Evolutionary conservation across 2,329 filamentous ascomycete species (phyloP), one percentile per base, ranked within the genome.

Genomic region (Ascochyta koolunga): DNA sequence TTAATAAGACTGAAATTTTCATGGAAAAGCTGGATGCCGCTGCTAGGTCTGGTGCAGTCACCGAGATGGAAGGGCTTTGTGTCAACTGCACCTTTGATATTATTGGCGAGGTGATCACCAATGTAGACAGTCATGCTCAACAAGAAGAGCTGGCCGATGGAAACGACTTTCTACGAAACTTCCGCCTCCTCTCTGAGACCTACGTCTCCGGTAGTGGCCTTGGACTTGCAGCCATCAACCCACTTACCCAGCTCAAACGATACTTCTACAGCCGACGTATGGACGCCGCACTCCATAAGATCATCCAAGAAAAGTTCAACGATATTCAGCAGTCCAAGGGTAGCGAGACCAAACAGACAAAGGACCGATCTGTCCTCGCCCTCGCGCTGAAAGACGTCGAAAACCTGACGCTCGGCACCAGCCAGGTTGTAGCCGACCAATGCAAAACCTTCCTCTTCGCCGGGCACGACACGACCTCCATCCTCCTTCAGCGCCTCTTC

Each of bases 361-460:
- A 63, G 32, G 68, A 71, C 41, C 66, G 68, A 22, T 72, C 68
- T 4, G 67, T 72, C 1, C 62, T 73, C 22, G 69, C 75, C 44
- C 58, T 79, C 61, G 62, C 66, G 11, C 55, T 72, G 13, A 60
- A 67, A 49, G 59, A 69, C 21, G 62, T 65, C 19, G 69, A 66
- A 15, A 50, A 54, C 1, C 61, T 79, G 11, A 77, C 77, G 15
- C 62, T 65, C 1, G 66, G 71, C 11, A 71, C 75, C 48, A 66
- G 73, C 13, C 65, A 72, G 39, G 68, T 63, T 10, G 76, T 72
- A 1, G 72, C 77, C 32, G 75, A 78, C 27, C 67, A 71, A 42
- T 56, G 73, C 59, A 79, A 78, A 55, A 72, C 74, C 0, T 80
- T 80, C 58, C 59, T 80, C 13, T 79, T 80, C 50, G 78, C 78